These are phyloP conservation scores for Liriodendron chinense DNA, from an alignment of 164 flowering plant genomes.

Conservation along the genomic window DNA sequence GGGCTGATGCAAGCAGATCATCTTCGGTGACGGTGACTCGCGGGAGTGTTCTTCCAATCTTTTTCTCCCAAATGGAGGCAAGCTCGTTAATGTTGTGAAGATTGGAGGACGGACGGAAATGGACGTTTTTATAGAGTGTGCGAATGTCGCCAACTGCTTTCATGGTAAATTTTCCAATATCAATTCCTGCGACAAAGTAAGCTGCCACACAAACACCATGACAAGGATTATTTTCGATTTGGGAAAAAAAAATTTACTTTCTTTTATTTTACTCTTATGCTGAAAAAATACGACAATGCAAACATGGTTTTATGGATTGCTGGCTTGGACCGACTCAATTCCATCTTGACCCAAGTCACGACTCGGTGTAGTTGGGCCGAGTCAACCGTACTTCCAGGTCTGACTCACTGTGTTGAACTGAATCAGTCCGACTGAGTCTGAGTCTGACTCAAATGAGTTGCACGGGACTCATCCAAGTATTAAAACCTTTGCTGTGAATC, in stretches of 20 bases:
- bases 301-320: background rate
- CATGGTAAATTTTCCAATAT: conserved; percentile 70
- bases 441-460: too few species aligned
- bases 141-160: conserved; percentile 39
- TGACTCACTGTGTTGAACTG: too few species aligned
- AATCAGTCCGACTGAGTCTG: too few species aligned
- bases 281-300: background rate
- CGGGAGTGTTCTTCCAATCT: conserved; percentile 47
- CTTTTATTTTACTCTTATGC: background rate
- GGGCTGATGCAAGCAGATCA: conserved; percentile 40
- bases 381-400: too few species aligned
- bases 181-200: conserved; percentile 64
- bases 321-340: background rate
- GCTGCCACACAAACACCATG: conserved; percentile 30
- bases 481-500: too few species aligned
- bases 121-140: conserved; percentile 50
- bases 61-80: conserved; percentile 58
- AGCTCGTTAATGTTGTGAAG: conserved; percentile 52
- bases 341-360: too few species aligned
- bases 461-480: too few species aligned
- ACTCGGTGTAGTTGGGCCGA: too few species aligned
- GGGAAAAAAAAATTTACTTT: background rate
- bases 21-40: conserved; percentile 45
- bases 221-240: background rate
- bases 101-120: conserved; percentile 54